Conservation (phyloP, 768 basidiomycete genomes). For the Leccinum barrowsii region DNA sequence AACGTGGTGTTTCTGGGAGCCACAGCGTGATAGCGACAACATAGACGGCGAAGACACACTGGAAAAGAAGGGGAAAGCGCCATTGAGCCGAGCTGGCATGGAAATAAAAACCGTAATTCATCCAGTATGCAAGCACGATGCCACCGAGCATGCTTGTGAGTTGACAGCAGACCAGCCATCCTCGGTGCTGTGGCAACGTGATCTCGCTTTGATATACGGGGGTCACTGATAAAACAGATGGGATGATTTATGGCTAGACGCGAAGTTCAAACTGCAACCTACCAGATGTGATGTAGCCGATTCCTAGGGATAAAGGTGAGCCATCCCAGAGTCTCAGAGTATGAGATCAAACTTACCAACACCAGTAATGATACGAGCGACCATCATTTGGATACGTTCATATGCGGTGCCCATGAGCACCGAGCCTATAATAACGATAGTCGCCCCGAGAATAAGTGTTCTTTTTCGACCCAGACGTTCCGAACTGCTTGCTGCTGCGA, state of each 20-base stretch:
- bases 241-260: background rate
- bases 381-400: slow-evolving; percentile 14
- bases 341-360: background rate
- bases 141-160: slow-evolving; percentile 14
- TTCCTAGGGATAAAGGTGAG: slow-evolving; percentile 2
- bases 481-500: slow-evolving; percentile 11
- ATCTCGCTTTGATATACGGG: slow-evolving; percentile 15
- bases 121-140: slow-evolving; percentile 13
- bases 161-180: slow-evolving; percentile 14
- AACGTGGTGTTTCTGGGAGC: slow-evolving; percentile 6
- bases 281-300: slow-evolving; percentile 14
- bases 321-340: background rate
- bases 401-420: slow-evolving; percentile 12
- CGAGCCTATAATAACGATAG: slow-evolving; percentile 8
- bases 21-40: slow-evolving; percentile 3
- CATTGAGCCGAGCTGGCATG: slow-evolving; percentile 8
- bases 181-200: slow-evolving; percentile 10
- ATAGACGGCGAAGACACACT: slow-evolving; percentile 7
- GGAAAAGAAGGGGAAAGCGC: slow-evolving; percentile 10
- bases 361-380: slow-evolving; percentile 8
- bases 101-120: slow-evolving; percentile 15
- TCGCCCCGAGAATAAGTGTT: slow-evolving; percentile 10
- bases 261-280: background rate
- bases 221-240: slow-evolving; percentile 1
- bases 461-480: slow-evolving; percentile 12